These are phyloP conservation scores for Gigaspora rosea DNA, from an alignment of 192 early-diverging fungal species.

Conservation along the genomic window DNA sequence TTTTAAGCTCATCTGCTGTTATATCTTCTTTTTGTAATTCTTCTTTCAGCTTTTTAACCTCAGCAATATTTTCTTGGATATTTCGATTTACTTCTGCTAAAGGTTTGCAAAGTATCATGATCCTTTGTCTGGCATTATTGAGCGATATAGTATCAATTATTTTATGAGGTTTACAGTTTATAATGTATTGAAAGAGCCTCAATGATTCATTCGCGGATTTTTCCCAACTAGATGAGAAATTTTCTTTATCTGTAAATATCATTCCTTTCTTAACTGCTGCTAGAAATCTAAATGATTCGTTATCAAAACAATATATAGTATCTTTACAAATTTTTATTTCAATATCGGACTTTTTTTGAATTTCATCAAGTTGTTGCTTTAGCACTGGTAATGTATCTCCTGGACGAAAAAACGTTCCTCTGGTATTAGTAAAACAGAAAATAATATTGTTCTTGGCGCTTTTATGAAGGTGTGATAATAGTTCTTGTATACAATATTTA, in stretches of 20 bases:
- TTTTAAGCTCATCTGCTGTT: slow-evolving; percentile 30
- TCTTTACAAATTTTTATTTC: slow-evolving; percentile 7
- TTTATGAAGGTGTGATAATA: slow-evolving; percentile 34
- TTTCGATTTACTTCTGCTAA: slow-evolving; percentile 35
- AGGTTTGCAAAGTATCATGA: slow-evolving; percentile 31
- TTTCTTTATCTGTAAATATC: slow-evolving; percentile 21
- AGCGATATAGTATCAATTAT: slow-evolving; percentile 37
- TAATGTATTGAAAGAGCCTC: slow-evolving; percentile 31
- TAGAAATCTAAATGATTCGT: slow-evolving; percentile 39
- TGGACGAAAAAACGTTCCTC: slow-evolving; percentile 33
- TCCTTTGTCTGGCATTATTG: slow-evolving; percentile 31
- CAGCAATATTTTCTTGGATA: slow-evolving; percentile 32
- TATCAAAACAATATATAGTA: slow-evolving; percentile 38
- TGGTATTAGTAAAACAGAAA: slow-evolving; percentile 37
- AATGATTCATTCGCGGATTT: slow-evolving; percentile 33
- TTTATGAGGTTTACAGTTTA: slow-evolving; percentile 21
- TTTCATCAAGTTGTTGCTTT: slow-evolving; percentile 21
- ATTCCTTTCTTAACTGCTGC: slow-evolving; percentile 35
- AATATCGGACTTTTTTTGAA: slow-evolving; percentile 23
- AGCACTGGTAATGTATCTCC: slow-evolving; percentile 35
- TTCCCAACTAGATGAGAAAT: slow-evolving; percentile 36
- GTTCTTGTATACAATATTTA: slow-evolving; percentile 36
- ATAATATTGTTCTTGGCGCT: slow-evolving; percentile 36
- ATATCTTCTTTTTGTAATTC: slow-evolving; percentile 30
- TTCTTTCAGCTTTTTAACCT: slow-evolving; percentile 26